phyloP scores from a whole-genome alignment of 106 monocot species.

The Dendrobium catenatum region DNA sequence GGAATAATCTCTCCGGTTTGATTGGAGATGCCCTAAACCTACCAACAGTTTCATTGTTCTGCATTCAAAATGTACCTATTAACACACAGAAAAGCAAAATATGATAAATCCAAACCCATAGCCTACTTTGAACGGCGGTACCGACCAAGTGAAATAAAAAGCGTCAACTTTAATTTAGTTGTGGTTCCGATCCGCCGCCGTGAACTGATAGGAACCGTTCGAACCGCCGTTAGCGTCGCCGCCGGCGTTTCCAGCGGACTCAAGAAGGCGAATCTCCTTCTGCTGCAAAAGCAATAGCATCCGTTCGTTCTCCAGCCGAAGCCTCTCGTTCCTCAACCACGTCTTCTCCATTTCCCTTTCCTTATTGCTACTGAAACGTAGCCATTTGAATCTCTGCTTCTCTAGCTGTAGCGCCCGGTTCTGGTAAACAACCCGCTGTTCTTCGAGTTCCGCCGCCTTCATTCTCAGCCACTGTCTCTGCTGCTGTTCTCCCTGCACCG shows the following conservation, averaged over 20 bases:
- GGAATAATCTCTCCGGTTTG: too few species aligned
- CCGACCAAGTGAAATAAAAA: too few species aligned
- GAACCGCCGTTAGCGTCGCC: not conserved
- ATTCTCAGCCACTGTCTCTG: slow-evolving; percentile 36
- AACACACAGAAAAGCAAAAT: too few species aligned
- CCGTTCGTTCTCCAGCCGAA: slow-evolving; percentile 57
- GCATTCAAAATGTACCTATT: too few species aligned
- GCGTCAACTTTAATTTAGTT: not conserved
- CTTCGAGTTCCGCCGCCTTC: slow-evolving; percentile 51
- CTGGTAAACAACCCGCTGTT: slow-evolving; percentile 39
- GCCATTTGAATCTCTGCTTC: slow-evolving; percentile 77
- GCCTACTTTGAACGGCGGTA: too few species aligned
- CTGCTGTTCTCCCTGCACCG: slow-evolving; percentile 28
- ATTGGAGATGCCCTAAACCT: too few species aligned
- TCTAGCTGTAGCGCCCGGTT: slow-evolving; percentile 51
- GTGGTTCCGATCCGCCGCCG: not conserved
- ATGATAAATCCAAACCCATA: too few species aligned
- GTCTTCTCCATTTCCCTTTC: slow-evolving; percentile 75
- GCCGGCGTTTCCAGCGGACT: not conserved
- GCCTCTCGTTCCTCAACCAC: slow-evolving; percentile 59
- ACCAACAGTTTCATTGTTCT: too few species aligned
- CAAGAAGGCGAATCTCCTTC: slow-evolving; percentile 47
- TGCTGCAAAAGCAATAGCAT: slow-evolving; percentile 74
- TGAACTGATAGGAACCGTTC: not conserved
- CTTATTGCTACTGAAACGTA: slow-evolving; percentile 69